Conservation (phyloP, 1,139 yeast species). For the Kodamaea anthophila region DNA sequence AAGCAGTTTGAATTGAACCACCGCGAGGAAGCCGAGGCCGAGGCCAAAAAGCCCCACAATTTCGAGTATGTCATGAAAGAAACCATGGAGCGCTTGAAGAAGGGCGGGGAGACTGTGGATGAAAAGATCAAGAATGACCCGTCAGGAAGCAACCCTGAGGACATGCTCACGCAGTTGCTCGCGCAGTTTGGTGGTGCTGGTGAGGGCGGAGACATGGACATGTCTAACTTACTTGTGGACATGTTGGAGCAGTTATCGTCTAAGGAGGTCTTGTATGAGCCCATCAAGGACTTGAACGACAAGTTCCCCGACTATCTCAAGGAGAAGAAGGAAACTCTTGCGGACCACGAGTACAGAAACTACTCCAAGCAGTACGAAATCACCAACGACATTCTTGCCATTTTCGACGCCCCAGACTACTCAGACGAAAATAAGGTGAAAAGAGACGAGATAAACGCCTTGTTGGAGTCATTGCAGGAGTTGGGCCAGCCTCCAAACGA, state of each 20-base stretch:
- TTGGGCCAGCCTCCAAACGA: conserved; percentile 88
- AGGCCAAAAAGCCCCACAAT: conserved; percentile 30
- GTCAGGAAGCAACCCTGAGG: conserved; percentile 47
- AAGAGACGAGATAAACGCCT: conserved; percentile 47
- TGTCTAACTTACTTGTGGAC: conserved; percentile 62
- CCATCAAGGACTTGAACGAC: conserved; percentile 71
- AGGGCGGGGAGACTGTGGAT: conserved; percentile 63
- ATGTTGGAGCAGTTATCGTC: conserved; percentile 82
- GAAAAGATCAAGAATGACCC: conserved; percentile 51
- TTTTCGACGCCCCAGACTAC: conserved; percentile 53
- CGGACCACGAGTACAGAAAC: conserved; percentile 42
- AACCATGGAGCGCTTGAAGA: conserved; percentile 72
- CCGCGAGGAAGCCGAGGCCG: conserved; percentile 31
- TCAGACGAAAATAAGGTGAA: conserved; percentile 45
- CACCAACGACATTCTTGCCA: conserved; percentile 46
- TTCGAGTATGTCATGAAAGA: conserved; percentile 76
- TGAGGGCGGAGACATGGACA: conserved; percentile 43
- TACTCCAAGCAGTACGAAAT: conserved; percentile 53
- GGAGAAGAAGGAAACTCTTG: conserved; percentile 39
- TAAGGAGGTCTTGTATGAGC: conserved; percentile 82
- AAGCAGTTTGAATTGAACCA: conserved; percentile 38
- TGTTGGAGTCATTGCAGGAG: conserved; percentile 68
- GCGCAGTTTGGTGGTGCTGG: conserved; percentile 37
- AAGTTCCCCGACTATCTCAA: conserved; percentile 63
- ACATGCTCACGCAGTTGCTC: conserved; percentile 49